A percentile compares a stretch with the other conserved stretches of the same genome.
phyloP scores from a whole-genome alignment of 495 filamentous ascomycete genomes.

The Penicillium argentinense region DNA sequence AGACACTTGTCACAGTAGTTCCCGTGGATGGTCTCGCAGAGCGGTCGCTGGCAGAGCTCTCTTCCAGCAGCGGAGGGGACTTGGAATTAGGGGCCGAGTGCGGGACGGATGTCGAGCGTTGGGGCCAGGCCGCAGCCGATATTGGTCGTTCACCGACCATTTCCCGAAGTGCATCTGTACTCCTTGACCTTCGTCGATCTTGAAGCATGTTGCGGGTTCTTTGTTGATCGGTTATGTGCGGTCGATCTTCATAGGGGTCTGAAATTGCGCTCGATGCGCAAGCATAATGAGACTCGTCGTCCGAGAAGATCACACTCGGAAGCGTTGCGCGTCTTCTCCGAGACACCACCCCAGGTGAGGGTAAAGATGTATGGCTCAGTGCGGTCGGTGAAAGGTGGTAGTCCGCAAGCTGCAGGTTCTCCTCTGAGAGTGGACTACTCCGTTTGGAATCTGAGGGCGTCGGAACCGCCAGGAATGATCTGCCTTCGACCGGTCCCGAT shows the following conservation, averaged over 20 bases:
- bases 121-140: conserved; percentile 26
- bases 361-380: conserved; percentile 21
- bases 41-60: conserved; percentile 28
- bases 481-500: conserved; percentile 6
- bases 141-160: conserved; percentile 27
- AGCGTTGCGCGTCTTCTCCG: conserved; percentile 43
- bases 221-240: conserved; percentile 11
- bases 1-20: conserved; percentile 33
- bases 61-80: conserved; percentile 15
- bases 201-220: conserved; percentile 22
- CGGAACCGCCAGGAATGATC: conserved; percentile 19
- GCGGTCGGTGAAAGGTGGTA: conserved; percentile 26
- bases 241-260: conserved; percentile 26
- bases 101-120: conserved; percentile 25
- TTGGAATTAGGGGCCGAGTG: conserved; percentile 26
- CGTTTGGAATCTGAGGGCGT: conserved; percentile 27
- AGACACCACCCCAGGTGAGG: conserved; percentile 20
- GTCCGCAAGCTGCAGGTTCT: conserved; percentile 19
- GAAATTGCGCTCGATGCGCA: conserved; percentile 28
- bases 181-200: conserved; percentile 32
- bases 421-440: conserved; percentile 28
- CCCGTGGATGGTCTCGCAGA: conserved; percentile 31
- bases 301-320: conserved; percentile 46
- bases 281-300: conserved; percentile 37
- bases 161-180: conserved; percentile 28